phyloP scores from a whole-genome alignment of 352 stramenopile genomes.

The Phytophthora europaea region DNA sequence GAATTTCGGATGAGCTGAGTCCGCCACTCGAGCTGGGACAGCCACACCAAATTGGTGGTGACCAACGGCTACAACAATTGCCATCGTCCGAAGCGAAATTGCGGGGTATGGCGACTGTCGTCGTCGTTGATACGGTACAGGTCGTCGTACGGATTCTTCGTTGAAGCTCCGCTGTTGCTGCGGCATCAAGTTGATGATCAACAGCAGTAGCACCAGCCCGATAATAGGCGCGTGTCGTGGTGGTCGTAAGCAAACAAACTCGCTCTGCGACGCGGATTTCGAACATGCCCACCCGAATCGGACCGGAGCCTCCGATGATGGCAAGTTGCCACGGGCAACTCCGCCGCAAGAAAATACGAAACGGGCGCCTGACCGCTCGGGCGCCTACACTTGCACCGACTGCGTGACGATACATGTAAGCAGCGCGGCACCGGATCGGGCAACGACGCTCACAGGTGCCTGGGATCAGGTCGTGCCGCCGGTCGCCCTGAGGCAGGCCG shows the following conservation, averaged over 20 bases:
- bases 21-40: background rate
- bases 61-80: too few relatives aligned
- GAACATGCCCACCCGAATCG: background rate
- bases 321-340: background rate
- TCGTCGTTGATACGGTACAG: too few relatives aligned
- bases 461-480: background rate
- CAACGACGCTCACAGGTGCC: background rate
- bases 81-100: too few relatives aligned
- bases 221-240: background rate
- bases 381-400: background rate
- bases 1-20: background rate
- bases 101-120: too few relatives aligned
- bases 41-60: too few relatives aligned
- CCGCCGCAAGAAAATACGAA: background rate
- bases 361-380: background rate
- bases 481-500: background rate
- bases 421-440: background rate
- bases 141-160: background rate
- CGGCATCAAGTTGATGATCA: background rate
- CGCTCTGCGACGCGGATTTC: background rate
- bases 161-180: background rate
- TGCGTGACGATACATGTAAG: background rate
- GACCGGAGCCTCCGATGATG: background rate
- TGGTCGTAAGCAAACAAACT: background rate
- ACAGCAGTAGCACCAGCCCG: background rate